Conservation (phyloP, 2,329 filamentous ascomycete genomes). For the Epichloe bromicola region DNA sequence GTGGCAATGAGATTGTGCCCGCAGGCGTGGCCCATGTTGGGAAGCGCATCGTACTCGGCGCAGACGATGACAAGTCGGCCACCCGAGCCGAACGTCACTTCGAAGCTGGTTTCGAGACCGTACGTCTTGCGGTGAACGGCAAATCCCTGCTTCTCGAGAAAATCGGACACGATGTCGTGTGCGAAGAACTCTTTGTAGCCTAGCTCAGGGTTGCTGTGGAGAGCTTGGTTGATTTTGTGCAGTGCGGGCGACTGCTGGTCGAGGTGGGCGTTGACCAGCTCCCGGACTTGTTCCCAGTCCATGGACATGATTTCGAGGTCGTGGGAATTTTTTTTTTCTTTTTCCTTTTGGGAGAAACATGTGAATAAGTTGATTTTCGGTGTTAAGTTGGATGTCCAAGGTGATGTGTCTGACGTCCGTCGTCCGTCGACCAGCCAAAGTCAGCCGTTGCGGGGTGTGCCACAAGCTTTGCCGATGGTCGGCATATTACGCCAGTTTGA, state of each 20-base stretch:
- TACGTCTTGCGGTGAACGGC: slow-evolving; percentile 18
- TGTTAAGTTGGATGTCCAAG: background rate
- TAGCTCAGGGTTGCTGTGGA: slow-evolving; percentile 16
- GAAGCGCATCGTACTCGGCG: slow-evolving; percentile 32
- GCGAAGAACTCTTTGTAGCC: slow-evolving; percentile 17
- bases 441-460: background rate
- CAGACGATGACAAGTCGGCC: slow-evolving; percentile 22
- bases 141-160: slow-evolving; percentile 12
- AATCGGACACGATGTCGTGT: slow-evolving; percentile 13
- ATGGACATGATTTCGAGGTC: background rate
- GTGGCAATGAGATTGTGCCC: slow-evolving; percentile 33
- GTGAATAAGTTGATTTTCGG: background rate
- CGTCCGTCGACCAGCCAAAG: too few relatives aligned
- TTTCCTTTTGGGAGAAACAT: background rate
- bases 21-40: slow-evolving; percentile 30
- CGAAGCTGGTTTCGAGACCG: slow-evolving; percentile 21
- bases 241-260: background rate
- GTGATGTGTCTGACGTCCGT: too few relatives aligned
- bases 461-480: background rate
- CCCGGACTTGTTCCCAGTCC: slow-evolving; percentile 1
- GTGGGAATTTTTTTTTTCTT: background rate
- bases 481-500: background rate
- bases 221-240: background rate
- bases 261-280: background rate
- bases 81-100: slow-evolving; percentile 15